Base-by-base conservation (phyloP, 176 grass and related monocot species). In the Juncus effusus region DNA sequence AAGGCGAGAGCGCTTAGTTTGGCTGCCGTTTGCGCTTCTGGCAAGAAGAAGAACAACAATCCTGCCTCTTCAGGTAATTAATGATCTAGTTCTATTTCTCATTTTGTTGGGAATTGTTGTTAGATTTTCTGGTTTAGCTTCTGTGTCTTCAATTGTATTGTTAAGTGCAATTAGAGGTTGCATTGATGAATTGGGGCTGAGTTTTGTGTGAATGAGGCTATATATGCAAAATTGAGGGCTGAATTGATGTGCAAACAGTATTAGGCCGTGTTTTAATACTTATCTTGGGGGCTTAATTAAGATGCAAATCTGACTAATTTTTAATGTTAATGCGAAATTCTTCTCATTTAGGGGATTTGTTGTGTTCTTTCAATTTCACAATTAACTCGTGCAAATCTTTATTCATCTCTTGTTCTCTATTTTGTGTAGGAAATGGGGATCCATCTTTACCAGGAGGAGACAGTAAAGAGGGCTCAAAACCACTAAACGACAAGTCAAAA, bases 381-480 rank as follows among this genome's bases (percentile, higher is more conserved):
- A 47, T 47, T 47, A 47, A 47, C 6, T 47, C 4, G 9, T 47
- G 6, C 9, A 9, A 47, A 47, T 47, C 44, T 47, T 47, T 5
- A 47, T 47, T 47, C 9, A 5, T 47, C 44, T 73, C 10, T 71
- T 74, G 38, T 16, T 37, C 59, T 86, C 13, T 40, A 16, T 51
- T 59, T 69, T 56, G 4, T 1, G 2, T 75, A 97, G 93, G 82
- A 75, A 89, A 97, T 54, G 74, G 40, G 56, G 79, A 86, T 75
- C 61, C 93, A 75, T 82, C 88, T 67, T 42, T 69, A 81, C 82
- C 93, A 12, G 59, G 62, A 64, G 87, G 62, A 82, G 85, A 92
- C 75, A 71, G 37, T 68, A 16, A 72, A 19, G 80, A 83, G 40
- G 63, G 45, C 59, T 52, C 36, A 37, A 73, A 28, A 56, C 77